phyloP scores from a whole-genome alignment of 2,329 filamentous ascomycete species.

The Botrytis aclada region DNA sequence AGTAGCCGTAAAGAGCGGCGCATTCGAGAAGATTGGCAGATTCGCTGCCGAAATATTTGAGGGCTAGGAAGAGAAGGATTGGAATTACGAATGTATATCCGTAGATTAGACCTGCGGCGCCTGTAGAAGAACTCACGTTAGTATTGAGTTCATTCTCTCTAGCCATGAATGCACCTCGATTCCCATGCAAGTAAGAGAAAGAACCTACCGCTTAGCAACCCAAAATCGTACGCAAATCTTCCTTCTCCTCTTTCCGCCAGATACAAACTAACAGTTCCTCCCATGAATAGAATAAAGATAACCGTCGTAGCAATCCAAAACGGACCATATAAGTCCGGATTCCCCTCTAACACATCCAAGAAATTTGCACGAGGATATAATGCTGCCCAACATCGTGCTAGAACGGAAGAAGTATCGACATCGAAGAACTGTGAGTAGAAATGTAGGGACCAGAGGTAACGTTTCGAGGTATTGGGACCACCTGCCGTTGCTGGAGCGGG shows the following conservation, averaged over 20 bases:
- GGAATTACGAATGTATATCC: conserved; percentile 91
- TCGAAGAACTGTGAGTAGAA: conserved; percentile 99
- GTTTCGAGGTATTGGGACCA: conserved; percentile 59
- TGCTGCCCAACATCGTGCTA: conserved; percentile 83
- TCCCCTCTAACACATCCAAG: conserved; percentile 93
- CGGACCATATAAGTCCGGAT: conserved; percentile 93
- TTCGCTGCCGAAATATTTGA: conserved; percentile 95
- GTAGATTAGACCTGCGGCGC: conserved; percentile 88
- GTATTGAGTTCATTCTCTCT: not conserved
- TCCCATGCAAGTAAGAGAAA: not conserved
- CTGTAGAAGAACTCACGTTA: conserved; percentile 39
- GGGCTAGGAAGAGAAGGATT: conserved; percentile 76
- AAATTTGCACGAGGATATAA: conserved; percentile 91
- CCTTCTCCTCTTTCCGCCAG: conserved; percentile 63
- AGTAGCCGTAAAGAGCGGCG: conserved; percentile 93
- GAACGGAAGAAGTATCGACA: conserved; percentile 87
- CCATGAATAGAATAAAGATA: conserved; percentile 89
- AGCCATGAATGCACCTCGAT: not conserved
- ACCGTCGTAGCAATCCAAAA: conserved; percentile 99
- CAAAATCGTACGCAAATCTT: conserved; percentile 89
- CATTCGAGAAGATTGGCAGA: conserved; percentile 91
- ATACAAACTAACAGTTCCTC: conserved; percentile 92
- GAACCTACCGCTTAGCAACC: conserved; percentile 69
- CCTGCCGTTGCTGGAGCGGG: conserved; percentile 56
- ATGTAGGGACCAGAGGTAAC: conserved; percentile 84